A percentile compares a stretch with the other conserved stretches of the same genome.
Conservation (phyloP, 1,284 basidiomycete species). For the Cutaneotrichosporon spelunceum region DNA sequence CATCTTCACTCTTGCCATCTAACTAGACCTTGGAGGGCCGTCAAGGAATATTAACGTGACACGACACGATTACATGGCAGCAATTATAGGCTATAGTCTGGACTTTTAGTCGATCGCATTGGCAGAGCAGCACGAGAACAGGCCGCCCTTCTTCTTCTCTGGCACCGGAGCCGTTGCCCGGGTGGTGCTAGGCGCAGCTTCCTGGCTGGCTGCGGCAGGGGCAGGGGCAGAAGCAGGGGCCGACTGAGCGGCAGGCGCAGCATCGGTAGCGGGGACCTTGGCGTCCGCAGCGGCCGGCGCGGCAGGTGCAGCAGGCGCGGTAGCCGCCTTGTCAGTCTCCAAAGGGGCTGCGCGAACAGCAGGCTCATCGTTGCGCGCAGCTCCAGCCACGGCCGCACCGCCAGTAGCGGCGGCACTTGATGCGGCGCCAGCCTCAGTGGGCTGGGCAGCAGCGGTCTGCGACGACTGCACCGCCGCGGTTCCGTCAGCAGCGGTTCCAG, state of each 20-base stretch:
- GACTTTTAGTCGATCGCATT: constrained; percentile 30
- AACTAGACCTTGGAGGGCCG: neutral
- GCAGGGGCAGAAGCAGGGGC: neutral
- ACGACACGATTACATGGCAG: neutral
- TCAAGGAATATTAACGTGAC: neutral
- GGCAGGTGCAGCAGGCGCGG: neutral
- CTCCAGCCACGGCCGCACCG: neutral
- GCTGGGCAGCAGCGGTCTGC: neutral
- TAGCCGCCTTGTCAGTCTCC: neutral
- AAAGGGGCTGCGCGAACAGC: neutral
- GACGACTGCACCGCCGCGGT: neutral
- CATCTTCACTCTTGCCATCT: constrained; percentile 23
- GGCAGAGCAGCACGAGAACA: constrained; percentile 43
- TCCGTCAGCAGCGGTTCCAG: neutral
- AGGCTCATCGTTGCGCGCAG: neutral
- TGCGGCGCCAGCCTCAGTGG: neutral
- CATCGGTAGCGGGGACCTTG: neutral
- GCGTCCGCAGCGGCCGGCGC: neutral
- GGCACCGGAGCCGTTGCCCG: constrained; percentile 15
- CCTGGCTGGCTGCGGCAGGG: neutral
- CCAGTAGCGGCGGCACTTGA: neutral
- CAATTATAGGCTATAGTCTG: neutral
- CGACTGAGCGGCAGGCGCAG: constrained; percentile 7
- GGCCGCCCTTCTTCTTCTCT: constrained; percentile 39
- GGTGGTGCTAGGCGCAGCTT: constrained; percentile 1